These are phyloP conservation scores for Coemansia sp. DNA, from an alignment of 192 early-diverging fungal genomes.

Conservation along the genomic window DNA sequence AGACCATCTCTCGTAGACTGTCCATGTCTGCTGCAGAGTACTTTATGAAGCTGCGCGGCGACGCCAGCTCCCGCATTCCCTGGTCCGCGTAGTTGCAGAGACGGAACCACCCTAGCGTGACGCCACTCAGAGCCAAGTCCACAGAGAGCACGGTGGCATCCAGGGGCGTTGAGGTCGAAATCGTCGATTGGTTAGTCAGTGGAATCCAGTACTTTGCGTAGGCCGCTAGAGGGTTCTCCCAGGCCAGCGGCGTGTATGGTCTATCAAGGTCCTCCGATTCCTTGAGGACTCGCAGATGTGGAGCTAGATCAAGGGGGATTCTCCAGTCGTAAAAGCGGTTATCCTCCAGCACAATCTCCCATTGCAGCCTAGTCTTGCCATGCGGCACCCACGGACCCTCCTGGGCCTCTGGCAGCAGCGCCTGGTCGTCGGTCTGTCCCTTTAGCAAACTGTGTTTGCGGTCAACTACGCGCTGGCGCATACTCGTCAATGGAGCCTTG, in stretches of 20 bases:
- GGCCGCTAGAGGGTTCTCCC: conserved; percentile 46
- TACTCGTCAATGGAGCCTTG: conserved; percentile 16
- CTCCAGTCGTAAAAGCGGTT: conserved; percentile 33
- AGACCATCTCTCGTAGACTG: conserved; percentile 52
- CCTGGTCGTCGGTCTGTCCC: neutral
- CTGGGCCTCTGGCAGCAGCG: neutral
- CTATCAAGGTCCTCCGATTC: neutral
- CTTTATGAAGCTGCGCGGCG: conserved; percentile 27
- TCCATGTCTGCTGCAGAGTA: conserved; percentile 50
- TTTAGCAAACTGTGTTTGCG: conserved; percentile 26
- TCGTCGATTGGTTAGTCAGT: conserved; percentile 28
- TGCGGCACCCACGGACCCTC: conserved; percentile 38
- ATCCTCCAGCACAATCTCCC: conserved; percentile 50
- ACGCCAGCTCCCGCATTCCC: conserved; percentile 31
- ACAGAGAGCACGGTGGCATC: conserved; percentile 14
- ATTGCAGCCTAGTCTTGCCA: conserved; percentile 34
- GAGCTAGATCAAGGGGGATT: conserved; percentile 37
- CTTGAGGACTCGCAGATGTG: conserved; percentile 16
- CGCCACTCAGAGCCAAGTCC: conserved; percentile 26
- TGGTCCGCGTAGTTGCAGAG: conserved; percentile 40
- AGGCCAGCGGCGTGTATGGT: conserved; percentile 48
- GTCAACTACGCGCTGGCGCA: conserved; percentile 16
- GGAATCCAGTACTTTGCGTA: conserved; percentile 36
- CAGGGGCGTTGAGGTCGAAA: conserved; percentile 14
- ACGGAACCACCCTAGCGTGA: conserved; percentile 51